Conservation (phyloP, 176 grass and related monocot species). For the Carex myosuroides region DNA sequence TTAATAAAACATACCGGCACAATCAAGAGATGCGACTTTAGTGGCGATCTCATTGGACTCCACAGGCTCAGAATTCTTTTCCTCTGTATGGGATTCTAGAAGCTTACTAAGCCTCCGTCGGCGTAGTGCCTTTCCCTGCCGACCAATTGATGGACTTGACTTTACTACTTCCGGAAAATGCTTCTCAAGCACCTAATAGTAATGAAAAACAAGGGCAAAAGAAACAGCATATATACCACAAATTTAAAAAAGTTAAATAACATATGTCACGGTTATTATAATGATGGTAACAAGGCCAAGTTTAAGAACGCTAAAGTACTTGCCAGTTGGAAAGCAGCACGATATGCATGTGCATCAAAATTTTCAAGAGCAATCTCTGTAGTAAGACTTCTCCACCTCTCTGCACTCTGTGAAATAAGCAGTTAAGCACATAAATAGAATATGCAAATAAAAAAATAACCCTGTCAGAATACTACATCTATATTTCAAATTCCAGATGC, state of each 20-base stretch:
- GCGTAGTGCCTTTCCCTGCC: slow-evolving; percentile 84
- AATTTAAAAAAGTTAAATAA: background rate
- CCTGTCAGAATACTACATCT: background rate
- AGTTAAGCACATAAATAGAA: slow-evolving; percentile 5
- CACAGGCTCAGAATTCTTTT: background rate
- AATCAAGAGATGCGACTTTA: background rate
- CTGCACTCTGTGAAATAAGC: slow-evolving; percentile 64
- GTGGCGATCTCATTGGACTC: slow-evolving; percentile 19
- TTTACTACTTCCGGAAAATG: slow-evolving; percentile 54
- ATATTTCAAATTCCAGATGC: background rate
- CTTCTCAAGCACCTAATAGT: slow-evolving; percentile 65
- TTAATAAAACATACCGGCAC: slow-evolving; percentile 4
- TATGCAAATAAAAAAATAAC: background rate
- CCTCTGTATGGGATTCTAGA: slow-evolving; percentile 42
- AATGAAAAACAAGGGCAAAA: slow-evolving; percentile 2
- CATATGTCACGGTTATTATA: background rate
- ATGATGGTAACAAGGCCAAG: background rate
- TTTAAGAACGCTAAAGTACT: background rate
- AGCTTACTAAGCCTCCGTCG: slow-evolving; percentile 49
- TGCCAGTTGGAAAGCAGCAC: slow-evolving; percentile 90
- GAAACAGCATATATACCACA: background rate
- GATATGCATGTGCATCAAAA: slow-evolving; percentile 89
- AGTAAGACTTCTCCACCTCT: slow-evolving; percentile 84
- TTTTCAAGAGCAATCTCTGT: slow-evolving; percentile 62
- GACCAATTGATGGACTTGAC: slow-evolving; percentile 80